Evolutionary conservation across 768 basidiomycete genomes (phyloP).

Genomic region (Auriculariales sp.): DNA sequence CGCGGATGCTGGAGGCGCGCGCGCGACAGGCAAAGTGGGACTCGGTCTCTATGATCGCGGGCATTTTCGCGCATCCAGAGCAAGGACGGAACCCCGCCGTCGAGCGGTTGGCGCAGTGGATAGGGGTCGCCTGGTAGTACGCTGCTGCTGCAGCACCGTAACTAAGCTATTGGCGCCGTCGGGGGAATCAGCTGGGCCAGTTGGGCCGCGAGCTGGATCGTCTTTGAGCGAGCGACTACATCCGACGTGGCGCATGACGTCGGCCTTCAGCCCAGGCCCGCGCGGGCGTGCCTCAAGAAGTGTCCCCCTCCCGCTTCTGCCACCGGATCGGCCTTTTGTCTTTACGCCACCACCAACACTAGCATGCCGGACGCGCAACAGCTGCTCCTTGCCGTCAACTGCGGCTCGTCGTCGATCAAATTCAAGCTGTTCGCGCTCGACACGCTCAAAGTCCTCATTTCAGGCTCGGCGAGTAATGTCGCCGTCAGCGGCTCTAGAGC

Average conservation of each 20-base stretch:
- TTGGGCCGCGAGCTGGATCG: too few species aligned
- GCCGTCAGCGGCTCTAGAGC: slow-evolving; percentile 7
- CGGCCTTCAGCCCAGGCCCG: too few species aligned
- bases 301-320: too few species aligned
- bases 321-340: too few species aligned
- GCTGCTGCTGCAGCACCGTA: too few species aligned
- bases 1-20: not conserved
- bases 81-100: not conserved
- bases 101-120: not conserved
- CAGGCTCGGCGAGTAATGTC: slow-evolving; percentile 9
- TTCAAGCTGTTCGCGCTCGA: slow-evolving; percentile 12
- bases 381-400: slow-evolving; percentile 9
- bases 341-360: too few species aligned
- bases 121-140: not conserved
- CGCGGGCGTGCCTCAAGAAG: too few species aligned
- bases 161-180: too few species aligned
- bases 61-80: not conserved
- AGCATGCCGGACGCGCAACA: too few species aligned
- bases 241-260: too few species aligned
- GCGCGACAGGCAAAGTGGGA: not conserved
- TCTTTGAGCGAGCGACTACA: too few species aligned
- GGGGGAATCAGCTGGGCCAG: too few species aligned
- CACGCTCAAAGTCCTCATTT: slow-evolving; percentile 8
- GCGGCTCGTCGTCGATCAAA: slow-evolving; percentile 15
- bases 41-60: not conserved